These are phyloP conservation scores for Leishmania guyanensis DNA, from an alignment of 208 protist species.

Conservation along the genomic window DNA sequence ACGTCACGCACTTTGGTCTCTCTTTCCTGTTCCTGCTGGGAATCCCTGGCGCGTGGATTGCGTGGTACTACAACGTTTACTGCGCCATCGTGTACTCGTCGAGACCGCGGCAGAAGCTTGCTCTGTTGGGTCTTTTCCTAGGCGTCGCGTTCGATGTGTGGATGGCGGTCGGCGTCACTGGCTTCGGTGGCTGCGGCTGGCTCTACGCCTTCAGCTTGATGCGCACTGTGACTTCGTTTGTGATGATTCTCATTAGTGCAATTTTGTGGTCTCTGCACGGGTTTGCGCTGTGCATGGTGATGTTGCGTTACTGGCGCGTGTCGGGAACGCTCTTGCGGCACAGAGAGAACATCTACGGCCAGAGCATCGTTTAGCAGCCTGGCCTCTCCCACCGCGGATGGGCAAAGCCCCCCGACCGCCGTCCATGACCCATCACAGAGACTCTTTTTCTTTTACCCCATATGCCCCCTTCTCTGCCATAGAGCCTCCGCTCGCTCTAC, in stretches of 20 bases:
- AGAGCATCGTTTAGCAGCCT: conserved; percentile 31
- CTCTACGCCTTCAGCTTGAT: conserved; percentile 48
- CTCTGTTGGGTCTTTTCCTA: conserved; percentile 65
- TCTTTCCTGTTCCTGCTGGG: conserved; percentile 86
- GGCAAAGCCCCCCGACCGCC: background rate
- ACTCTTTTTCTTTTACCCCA: background rate
- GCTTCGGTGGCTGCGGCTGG: conserved; percentile 80
- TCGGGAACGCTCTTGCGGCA: conserved; percentile 36
- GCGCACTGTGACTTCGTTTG: conserved; percentile 22
- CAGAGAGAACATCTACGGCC: conserved; percentile 35
- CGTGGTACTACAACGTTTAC: conserved; percentile 89
- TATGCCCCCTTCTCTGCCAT: background rate
- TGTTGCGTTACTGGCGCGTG: conserved; percentile 51
- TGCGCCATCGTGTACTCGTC: conserved; percentile 41
- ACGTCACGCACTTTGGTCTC: conserved; percentile 68
- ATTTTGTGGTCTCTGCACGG: conserved; percentile 75
- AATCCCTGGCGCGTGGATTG: conserved; percentile 75
- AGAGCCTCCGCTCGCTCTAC: too few species aligned
- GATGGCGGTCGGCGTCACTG: conserved; percentile 77
- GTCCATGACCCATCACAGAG: background rate
- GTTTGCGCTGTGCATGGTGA: conserved; percentile 51
- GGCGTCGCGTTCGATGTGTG: conserved; percentile 72
- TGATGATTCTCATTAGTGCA: conserved; percentile 56
- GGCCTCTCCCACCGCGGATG: background rate
- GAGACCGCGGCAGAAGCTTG: conserved; percentile 47